Evolutionary conservation across 208 protist species (phyloP).

Genomic region (Sergeia podlipaevii): DNA sequence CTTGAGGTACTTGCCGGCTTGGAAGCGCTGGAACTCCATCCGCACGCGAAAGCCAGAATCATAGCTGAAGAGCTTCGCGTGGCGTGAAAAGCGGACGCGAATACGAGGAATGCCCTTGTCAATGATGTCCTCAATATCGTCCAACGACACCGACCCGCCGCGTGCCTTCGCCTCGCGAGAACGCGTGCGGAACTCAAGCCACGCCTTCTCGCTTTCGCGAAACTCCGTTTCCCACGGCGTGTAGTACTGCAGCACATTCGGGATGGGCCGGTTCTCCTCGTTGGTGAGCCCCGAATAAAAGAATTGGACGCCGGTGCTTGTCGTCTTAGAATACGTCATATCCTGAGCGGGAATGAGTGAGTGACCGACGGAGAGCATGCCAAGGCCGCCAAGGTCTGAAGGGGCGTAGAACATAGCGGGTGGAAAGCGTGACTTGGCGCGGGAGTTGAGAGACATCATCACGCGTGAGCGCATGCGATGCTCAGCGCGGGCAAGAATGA

Average conservation of each 20-base stretch:
- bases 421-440: slow-evolving; percentile 99
- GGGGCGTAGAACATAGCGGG: slow-evolving; percentile 99
- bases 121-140: slow-evolving; percentile 99
- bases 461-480: slow-evolving; percentile 99
- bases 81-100: slow-evolving; percentile 99
- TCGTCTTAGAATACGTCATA: slow-evolving; percentile 98
- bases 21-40: slow-evolving; percentile 99
- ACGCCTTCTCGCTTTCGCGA: slow-evolving; percentile 99
- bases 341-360: slow-evolving; percentile 99
- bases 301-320: slow-evolving; percentile 98
- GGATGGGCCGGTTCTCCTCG: slow-evolving; percentile 99
- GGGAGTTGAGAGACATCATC: slow-evolving; percentile 99
- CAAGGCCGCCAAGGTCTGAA: slow-evolving; percentile 98
- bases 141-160: slow-evolving; percentile 97
- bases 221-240: slow-evolving; percentile 99
- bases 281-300: slow-evolving; percentile 99
- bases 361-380: slow-evolving; percentile 99
- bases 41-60: slow-evolving; percentile 99
- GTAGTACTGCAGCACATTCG: slow-evolving; percentile 99
- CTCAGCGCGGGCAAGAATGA: slow-evolving; percentile 99
- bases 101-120: slow-evolving; percentile 99
- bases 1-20: slow-evolving; percentile 97
- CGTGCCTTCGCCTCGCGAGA: slow-evolving; percentile 97
- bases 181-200: slow-evolving; percentile 99
- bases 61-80: slow-evolving; percentile 99